Base-by-base conservation (phyloP, 257 asterid genomes). In the Fraxinus quadrangulata region DNA sequence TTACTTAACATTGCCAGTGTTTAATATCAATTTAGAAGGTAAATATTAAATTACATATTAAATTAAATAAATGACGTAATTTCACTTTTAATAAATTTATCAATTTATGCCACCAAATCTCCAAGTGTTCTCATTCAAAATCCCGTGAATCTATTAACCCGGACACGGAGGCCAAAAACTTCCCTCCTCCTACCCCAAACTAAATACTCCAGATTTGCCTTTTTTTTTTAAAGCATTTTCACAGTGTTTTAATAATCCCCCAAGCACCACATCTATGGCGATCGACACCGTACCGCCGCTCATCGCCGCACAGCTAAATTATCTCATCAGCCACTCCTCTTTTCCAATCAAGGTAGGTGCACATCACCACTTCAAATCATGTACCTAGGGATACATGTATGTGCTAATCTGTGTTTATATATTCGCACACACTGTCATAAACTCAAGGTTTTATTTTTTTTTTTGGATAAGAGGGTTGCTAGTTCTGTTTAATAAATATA, bases 251-350 rank as follows among this genome's bases (percentile, higher is more conserved):
- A 5, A 7, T 54, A 54, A 51, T 51, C 65, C 66, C 66, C 26
- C 3, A 42, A 51, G 2, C 8, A 78, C 81, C 81, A 16, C 78
- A 76, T 77, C 77, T 21, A 91, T 96, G 98, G 91, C 91, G 89
- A 85, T 85, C 86, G 97, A 89, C 77, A 80, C 81, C 78, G 80
- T 96, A 47, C 97, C 98, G 77, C 97, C 97, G 63, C 91, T 93
- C 71, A 87, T 96, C 83, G 81, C 88, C 73, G 97, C 95, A 21
- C 99, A 96, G 87, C 83, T 96, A 72, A 90, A 83, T 78, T 87
- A 96, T 84, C 88, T 96, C 49, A 39, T 87, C 70, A 77, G 83
- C 73, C 90, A 92, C 81, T 83, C 85, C 70, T 97, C 97, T 28
- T 86, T 90, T 90, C 71, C 94, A 51, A 84, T 96, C 70, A 92